Conservation (phyloP, 192 early-diverging fungal species). For the Phlyctochytrium arcticum region DNA sequence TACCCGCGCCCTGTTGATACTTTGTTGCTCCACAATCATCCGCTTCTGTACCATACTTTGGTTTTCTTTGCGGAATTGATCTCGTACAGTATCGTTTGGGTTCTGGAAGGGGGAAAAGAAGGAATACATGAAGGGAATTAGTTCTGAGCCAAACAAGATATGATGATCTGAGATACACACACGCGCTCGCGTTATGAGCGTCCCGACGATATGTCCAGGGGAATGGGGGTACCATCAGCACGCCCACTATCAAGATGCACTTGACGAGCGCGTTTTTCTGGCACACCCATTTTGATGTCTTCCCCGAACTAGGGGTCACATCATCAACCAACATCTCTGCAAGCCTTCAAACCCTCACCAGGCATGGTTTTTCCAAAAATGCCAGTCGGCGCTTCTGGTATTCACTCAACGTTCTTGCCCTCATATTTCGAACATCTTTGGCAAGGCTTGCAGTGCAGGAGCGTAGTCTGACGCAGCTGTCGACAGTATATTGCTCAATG, state of each 20-base stretch:
- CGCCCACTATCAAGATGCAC: not conserved
- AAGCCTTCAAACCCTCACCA: not conserved
- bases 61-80: not conserved
- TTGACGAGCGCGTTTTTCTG: no score
- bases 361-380: not conserved
- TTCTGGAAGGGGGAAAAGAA: not conserved
- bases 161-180: not conserved
- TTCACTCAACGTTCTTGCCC: not conserved
- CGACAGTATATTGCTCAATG: not conserved
- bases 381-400: not conserved
- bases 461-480: not conserved
- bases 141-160: not conserved
- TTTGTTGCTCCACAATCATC: not conserved
- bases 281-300: no score
- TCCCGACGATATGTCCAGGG: not conserved
- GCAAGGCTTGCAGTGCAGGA: not conserved
- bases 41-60: not conserved
- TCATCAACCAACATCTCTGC: not conserved
- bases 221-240: not conserved
- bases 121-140: not conserved
- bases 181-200: not conserved
- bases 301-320: no score
- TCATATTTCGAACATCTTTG: not conserved
- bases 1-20: not conserved
- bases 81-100: not conserved